These are phyloP conservation scores for Colletotrichum higginsianum DNA, from an alignment of 2,329 filamentous ascomycete genomes.

Conservation along the genomic window DNA sequence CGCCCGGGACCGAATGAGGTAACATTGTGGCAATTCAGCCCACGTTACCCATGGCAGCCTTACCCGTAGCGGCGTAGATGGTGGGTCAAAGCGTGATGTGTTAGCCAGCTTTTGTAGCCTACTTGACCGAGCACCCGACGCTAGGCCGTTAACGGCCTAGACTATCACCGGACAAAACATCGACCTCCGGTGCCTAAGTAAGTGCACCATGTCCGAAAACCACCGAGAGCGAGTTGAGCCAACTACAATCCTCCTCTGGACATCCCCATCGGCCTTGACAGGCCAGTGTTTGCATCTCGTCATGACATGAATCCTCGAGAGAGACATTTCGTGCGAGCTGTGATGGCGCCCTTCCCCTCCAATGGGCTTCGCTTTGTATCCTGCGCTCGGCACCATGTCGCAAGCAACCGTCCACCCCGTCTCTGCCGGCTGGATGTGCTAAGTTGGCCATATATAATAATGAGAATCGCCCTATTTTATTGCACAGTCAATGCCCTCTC, in stretches of 20 bases:
- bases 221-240: background rate
- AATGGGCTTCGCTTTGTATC: constrained; percentile 12
- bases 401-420: background rate
- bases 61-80: background rate
- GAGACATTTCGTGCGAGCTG: constrained; percentile 23
- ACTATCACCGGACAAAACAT: constrained; percentile 21
- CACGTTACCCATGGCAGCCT: background rate
- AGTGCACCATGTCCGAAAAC: constrained; percentile 20
- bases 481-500: background rate
- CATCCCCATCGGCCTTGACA: constrained; percentile 40
- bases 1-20: constrained; percentile 37
- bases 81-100: too few species aligned
- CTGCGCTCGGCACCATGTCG: constrained; percentile 7
- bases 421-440: background rate
- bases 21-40: background rate
- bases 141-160: constrained; percentile 15
- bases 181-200: constrained; percentile 34
- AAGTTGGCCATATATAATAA: constrained; percentile 31
- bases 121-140: constrained; percentile 26
- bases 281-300: background rate
- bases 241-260: constrained; percentile 33
- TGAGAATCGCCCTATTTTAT: background rate
- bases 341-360: background rate
- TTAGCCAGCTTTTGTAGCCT: too few species aligned
- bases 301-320: constrained; percentile 14